Base-by-base conservation (phyloP, 805 yeast genomes). In the Candida dajiaensis region DNA sequence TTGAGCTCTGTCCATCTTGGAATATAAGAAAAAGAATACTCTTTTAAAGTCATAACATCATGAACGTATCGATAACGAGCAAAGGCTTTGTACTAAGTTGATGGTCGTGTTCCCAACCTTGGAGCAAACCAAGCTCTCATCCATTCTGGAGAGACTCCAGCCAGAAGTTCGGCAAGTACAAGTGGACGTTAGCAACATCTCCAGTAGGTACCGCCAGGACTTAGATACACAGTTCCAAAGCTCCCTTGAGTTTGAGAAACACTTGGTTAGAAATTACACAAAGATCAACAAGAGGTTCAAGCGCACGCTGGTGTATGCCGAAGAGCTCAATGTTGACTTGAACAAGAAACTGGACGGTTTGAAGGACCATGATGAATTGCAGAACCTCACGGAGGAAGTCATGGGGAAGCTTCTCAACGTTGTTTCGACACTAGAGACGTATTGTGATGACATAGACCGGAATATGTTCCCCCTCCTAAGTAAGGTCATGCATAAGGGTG, bases 331-430 rank as follows among this genome's bases (percentile, higher is more conserved):
- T 40, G 38, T 38, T 16, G 37, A 37, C 11, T 16, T 50, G 13
- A 49, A 51, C 21, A 51, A 51, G 33, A 51, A 44, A 38, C 22
- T 53, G 29, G 54, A 51, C 22, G 20, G 37, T 23, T 39, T 52
- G 26, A 44, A 47, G 13, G 29, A 44, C 9, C 48, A 44, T 37
- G 50, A 48, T 35, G 46, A 44, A n/a, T 13, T 38, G 7, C 41
- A 40, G 15, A 42, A 42, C 23, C 42, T 40, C 28, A 29, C 25
- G n/a, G 22, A 26, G 35, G 50, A 46, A 6, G 44, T 63, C 1
- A 47, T 52, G 28, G 50, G 63, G 45, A 54, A 47, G 51, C 49
- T 37, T 55, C 51, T 41, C 50, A 53, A 31, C 21, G 33, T 47
- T 23, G 43, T 47, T 46, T 47, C 42, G 20, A 33, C 19, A 19